Base-by-base conservation (phyloP, 805 yeast genomes). In the Saccharomyces kudriavzevii region DNA sequence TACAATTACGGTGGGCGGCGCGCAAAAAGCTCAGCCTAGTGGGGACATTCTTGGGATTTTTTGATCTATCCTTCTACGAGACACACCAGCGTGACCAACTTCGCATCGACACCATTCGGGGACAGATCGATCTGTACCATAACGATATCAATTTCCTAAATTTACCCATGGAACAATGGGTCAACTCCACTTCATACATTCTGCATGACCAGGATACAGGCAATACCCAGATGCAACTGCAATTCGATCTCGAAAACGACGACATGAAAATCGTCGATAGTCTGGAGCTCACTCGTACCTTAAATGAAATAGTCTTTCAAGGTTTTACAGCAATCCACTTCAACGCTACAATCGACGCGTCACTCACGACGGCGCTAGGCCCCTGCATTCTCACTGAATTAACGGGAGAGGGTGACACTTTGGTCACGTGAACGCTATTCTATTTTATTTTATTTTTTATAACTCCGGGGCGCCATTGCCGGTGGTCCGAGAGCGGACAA, bases 151-250 rank as follows among this genome's bases (percentile, higher is more conserved):
- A 70, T 52, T 80, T 81, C 62, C 76, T 78, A 5, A 68, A 72
- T n/a, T 62, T 80, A 13, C 70, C 72, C 4, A 60, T 78, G 59
- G 61, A 62, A 9, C 73, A 72, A 5, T 81, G 85, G 85, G 70
- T 70, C 25, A 56, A 59, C n/a, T 71, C 79, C 4, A 65, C 66
- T 0, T 77, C 81, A 4, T 65, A 60, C 40, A 70, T 65, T 11
- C 24, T 60, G n/a, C 60, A 61, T 49, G 56, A 57, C 46, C 53
- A 55, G n/a, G 57, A 58, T 22, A 52, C 61, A 27, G 54, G 53
- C 55, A 52, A 59, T 31, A 63, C 63, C 1, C 62, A 66, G 26
- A 67, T 76, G 56, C 64, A 66, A 17, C 64, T 81, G 0, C 64
- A 63, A 35, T 69, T 80, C 48, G 68, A 62, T 45, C 64, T 81